A percentile compares a stretch with the other conserved stretches of the same genome.
These are phyloP conservation scores for Calonectria honghensis DNA, from an alignment of 2,329 filamentous ascomycete genomes.

Conservation along the genomic window DNA sequence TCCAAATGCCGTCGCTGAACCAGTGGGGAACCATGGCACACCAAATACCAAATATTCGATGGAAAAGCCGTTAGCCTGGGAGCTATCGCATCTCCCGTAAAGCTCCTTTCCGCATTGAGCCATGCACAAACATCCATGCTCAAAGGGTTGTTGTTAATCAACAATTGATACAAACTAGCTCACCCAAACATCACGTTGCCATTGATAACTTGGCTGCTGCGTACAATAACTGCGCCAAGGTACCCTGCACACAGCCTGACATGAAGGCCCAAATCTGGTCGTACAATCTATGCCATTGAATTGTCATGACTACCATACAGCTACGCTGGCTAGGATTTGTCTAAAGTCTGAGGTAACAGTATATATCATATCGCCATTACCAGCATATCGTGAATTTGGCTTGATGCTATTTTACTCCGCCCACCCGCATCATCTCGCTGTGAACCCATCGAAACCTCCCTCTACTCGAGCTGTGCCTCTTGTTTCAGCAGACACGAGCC, in stretches of 20 bases:
- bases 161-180: neutral
- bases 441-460: neutral
- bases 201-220: no score
- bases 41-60: no score
- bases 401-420: conserved; percentile 32
- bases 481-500: neutral
- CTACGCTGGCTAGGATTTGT: neutral
- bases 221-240: neutral
- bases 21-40: neutral
- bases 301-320: neutral
- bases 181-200: neutral
- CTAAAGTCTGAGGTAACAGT: neutral
- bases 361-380: conserved; percentile 33
- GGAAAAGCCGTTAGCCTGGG: neutral
- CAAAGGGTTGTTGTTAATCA: neutral
- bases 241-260: neutral
- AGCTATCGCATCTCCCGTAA: neutral
- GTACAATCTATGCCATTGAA: neutral
- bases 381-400: conserved; percentile 26
- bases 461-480: neutral
- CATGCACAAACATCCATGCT: neutral
- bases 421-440: neutral
- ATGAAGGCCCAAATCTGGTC: neutral
- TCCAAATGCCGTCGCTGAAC: neutral
- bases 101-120: neutral